phyloP scores from a whole-genome alignment of 768 basidiomycete species.

The Hypholoma fasciculare region DNA sequence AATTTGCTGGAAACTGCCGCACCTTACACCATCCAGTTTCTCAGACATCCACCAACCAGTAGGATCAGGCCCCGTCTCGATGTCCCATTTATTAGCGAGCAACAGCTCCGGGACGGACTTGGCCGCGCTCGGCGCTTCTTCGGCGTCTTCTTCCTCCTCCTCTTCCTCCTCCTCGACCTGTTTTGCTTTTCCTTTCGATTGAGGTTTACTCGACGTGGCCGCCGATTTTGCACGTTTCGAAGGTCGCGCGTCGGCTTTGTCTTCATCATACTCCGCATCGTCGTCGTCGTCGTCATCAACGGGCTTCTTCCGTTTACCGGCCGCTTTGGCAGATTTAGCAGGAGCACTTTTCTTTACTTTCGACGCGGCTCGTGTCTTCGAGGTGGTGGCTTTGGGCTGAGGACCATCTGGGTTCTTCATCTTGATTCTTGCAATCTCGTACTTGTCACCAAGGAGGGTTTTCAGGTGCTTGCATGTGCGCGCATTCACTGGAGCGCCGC shows the following conservation, averaged over 20 bases:
- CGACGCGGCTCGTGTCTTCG: slow-evolving; percentile 12
- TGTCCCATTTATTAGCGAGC: slow-evolving; percentile 58
- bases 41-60: slow-evolving; percentile 64
- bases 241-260: slow-evolving; percentile 26
- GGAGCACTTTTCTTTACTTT: slow-evolving; percentile 18
- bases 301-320: slow-evolving; percentile 21
- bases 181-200: slow-evolving; percentile 20
- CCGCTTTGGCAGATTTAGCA: slow-evolving; percentile 4
- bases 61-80: slow-evolving; percentile 53
- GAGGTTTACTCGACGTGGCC: slow-evolving; percentile 14
- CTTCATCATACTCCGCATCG: slow-evolving; percentile 31
- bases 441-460: slow-evolving; percentile 43
- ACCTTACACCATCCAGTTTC: slow-evolving; percentile 64
- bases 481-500: slow-evolving; percentile 42
- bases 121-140: slow-evolving; percentile 27
- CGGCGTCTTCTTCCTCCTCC: slow-evolving; percentile 25
- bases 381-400: slow-evolving; percentile 15
- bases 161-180: slow-evolving; percentile 28
- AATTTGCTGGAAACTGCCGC: slow-evolving; percentile 10
- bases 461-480: slow-evolving; percentile 51
- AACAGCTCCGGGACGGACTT: slow-evolving; percentile 46
- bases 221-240: slow-evolving; percentile 18
- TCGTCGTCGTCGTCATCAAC: slow-evolving; percentile 32
- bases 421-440: slow-evolving; percentile 45
- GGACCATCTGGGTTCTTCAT: slow-evolving; percentile 41